phyloP scores from a whole-genome alignment of 495 filamentous ascomycete genomes.

The Neurospora pannonica region DNA sequence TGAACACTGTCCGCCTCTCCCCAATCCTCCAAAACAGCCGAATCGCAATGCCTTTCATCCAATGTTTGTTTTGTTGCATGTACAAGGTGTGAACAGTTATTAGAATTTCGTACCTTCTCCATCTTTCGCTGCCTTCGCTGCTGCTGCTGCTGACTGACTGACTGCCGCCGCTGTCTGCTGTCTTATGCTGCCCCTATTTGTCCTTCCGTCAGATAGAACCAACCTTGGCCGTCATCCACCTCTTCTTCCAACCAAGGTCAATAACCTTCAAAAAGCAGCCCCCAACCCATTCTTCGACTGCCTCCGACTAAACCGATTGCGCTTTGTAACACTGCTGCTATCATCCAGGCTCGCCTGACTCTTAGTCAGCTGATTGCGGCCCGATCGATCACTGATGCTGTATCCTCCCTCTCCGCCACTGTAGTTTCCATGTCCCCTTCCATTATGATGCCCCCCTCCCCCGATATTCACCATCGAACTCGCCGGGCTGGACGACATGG shows the following conservation, averaged over 20 bases:
- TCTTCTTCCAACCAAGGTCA: neutral
- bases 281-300: constrained; percentile 86
- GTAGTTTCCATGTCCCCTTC: neutral
- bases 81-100: neutral
- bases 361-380: constrained; percentile 43
- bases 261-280: constrained; percentile 31
- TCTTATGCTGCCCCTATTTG: neutral
- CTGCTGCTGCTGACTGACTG: neutral
- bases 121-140: neutral
- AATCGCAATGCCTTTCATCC: neutral
- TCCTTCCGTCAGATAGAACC: neutral
- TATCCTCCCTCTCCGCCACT: constrained; percentile 7
- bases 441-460: neutral
- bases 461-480: constrained; percentile 50
- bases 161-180: neutral
- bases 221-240: neutral
- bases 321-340: constrained; percentile 32
- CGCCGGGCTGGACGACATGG: constrained; percentile 62
- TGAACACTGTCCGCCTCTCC: neutral
- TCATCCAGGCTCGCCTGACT: constrained; percentile 49
- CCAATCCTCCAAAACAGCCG: neutral
- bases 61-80: neutral
- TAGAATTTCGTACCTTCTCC: neutral
- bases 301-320: constrained; percentile 79
- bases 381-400: constrained; percentile 38